Evolutionary conservation across 2,329 filamentous ascomycete species (phyloP).

Genomic region (Apiospora marii): DNA sequence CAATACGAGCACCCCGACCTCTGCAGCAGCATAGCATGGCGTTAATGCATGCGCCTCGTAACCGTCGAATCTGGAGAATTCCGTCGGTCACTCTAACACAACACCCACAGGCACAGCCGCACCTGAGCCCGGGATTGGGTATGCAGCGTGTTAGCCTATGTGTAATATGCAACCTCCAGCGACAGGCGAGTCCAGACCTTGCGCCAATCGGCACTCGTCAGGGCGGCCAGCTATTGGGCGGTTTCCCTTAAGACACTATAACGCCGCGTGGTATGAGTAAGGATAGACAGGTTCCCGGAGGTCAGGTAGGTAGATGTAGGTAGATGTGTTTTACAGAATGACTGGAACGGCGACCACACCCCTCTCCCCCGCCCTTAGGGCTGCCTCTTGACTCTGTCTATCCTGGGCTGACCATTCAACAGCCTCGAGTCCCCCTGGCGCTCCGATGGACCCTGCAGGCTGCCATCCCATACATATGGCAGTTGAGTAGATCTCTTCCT

Average conservation of each 20-base stretch:
- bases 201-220: slow-evolving; percentile 7
- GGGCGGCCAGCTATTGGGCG: background rate
- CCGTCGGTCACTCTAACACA: slow-evolving; percentile 16
- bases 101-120: background rate
- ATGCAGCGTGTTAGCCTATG: background rate
- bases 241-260: background rate
- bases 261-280: background rate
- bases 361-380: background rate
- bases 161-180: background rate
- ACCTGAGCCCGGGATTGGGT: slow-evolving; percentile 5
- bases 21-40: background rate
- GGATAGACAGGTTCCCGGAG: background rate
- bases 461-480: slow-evolving; percentile 1
- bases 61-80: background rate
- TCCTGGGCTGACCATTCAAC: background rate
- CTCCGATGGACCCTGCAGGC: background rate
- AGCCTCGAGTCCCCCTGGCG: background rate
- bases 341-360: background rate
- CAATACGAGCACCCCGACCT: slow-evolving; percentile 12
- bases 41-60: slow-evolving; percentile 13
- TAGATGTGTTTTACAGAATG: background rate
- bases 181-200: background rate
- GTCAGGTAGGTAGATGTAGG: background rate
- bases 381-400: background rate
- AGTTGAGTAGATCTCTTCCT: background rate